phyloP scores from a whole-genome alignment of 441 rosid species.

The Euphorbia schlechtendalii region DNA sequence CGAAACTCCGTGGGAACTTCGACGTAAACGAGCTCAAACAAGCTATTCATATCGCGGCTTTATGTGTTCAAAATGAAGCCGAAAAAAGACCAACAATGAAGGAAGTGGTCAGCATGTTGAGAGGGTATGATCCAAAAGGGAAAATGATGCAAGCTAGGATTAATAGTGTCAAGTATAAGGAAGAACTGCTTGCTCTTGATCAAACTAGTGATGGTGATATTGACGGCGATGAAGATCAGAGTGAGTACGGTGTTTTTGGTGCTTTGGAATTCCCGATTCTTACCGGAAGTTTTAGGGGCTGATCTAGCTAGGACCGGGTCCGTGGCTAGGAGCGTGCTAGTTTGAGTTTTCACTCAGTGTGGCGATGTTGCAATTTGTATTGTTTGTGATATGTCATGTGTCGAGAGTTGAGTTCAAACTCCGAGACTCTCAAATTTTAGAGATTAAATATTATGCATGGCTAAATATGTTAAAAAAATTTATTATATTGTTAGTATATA shows the following conservation, averaged over 20 bases:
- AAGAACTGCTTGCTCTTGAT: slow-evolving; percentile 42
- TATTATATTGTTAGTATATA: background rate
- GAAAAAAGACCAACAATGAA: slow-evolving; percentile 54
- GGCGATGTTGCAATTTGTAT: too few species aligned
- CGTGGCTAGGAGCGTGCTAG: too few species aligned
- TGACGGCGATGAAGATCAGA: slow-evolving; percentile 21
- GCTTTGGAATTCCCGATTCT: slow-evolving; percentile 41
- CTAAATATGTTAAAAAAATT: background rate
- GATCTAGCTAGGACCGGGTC: too few species aligned
- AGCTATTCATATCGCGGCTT: slow-evolving; percentile 40
- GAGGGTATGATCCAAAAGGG: slow-evolving; percentile 37
- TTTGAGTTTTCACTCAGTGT: too few species aligned
- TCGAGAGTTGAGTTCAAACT: too few species aligned
- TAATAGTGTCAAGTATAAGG: slow-evolving; percentile 40
- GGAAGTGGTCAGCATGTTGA: slow-evolving; percentile 47
- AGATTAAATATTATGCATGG: background rate
- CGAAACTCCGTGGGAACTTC: slow-evolving; percentile 50
- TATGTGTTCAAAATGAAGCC: slow-evolving; percentile 45
- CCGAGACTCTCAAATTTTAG: too few species aligned
- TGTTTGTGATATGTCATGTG: too few species aligned
- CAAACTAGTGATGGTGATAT: slow-evolving; percentile 35
- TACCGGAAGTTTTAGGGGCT: slow-evolving; percentile 10
- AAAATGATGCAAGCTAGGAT: slow-evolving; percentile 30
- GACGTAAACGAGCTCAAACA: slow-evolving; percentile 50
- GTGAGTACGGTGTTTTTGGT: slow-evolving; percentile 46